Percentiles rank a stretch among this genome's conserved stretches.
Evolutionary conservation across 768 basidiomycete species (phyloP).

Genomic region (Paxillus involutus): DNA sequence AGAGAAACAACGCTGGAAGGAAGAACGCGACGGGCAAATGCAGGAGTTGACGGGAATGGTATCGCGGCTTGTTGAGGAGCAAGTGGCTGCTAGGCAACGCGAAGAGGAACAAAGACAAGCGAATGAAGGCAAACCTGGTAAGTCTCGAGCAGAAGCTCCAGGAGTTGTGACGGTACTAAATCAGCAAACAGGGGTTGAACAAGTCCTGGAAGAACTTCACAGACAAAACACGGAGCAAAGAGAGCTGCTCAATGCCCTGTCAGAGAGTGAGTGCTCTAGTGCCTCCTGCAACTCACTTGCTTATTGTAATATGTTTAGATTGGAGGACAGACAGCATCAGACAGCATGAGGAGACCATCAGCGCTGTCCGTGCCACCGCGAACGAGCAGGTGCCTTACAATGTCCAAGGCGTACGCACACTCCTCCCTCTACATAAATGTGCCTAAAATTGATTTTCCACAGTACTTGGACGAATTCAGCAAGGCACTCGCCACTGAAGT

Average conservation of each 20-base stretch:
- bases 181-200: slow-evolving; percentile 50
- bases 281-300: not conserved
- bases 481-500: slow-evolving; percentile 82
- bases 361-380: slow-evolving; percentile 68
- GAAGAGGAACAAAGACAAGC: slow-evolving; percentile 54
- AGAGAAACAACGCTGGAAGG: slow-evolving; percentile 58
- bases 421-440: slow-evolving; percentile 1
- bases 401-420: slow-evolving; percentile 66
- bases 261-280: slow-evolving; percentile 48
- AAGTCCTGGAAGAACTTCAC: slow-evolving; percentile 56
- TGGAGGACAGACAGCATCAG: slow-evolving; percentile 66
- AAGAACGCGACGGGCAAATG: slow-evolving; percentile 57
- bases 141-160: slow-evolving; percentile 16
- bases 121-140: slow-evolving; percentile 58
- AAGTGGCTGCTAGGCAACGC: slow-evolving; percentile 48
- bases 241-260: slow-evolving; percentile 52
- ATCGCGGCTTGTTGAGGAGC: slow-evolving; percentile 53
- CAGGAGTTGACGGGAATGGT: slow-evolving; percentile 63
- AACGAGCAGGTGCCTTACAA: slow-evolving; percentile 80
- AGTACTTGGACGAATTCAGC: slow-evolving; percentile 90
- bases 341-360: slow-evolving; percentile 68
- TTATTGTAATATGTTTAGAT: slow-evolving; percentile 37
- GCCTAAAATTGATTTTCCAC: slow-evolving; percentile 1
- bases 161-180: not conserved
- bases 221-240: slow-evolving; percentile 61